Evolutionary conservation across 208 protist genomes (phyloP).

Genomic region (Wallacemonas sp.): DNA sequence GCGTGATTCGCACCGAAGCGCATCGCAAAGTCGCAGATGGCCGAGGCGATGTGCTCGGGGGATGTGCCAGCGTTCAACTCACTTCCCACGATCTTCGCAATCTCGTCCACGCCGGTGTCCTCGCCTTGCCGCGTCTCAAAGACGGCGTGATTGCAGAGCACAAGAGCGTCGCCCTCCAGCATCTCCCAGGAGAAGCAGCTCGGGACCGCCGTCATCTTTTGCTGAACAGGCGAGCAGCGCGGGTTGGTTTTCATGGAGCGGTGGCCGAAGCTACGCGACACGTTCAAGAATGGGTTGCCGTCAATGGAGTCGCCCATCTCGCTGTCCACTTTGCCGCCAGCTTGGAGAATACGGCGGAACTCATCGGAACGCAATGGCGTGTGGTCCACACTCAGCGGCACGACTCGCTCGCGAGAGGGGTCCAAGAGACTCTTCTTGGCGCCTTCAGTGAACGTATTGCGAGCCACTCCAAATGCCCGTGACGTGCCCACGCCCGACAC

Average conservation of each 20-base stretch:
- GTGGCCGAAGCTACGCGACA: slow-evolving; percentile 81
- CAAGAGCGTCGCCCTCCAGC: slow-evolving; percentile 69
- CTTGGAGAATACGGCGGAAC: slow-evolving; percentile 61
- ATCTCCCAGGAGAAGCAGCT: slow-evolving; percentile 70
- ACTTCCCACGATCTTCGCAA: slow-evolving; percentile 62
- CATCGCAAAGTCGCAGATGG: slow-evolving; percentile 78
- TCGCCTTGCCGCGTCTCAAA: slow-evolving; percentile 67
- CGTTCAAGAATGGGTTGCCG: slow-evolving; percentile 71
- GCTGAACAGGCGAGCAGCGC: slow-evolving; percentile 51
- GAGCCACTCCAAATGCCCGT: slow-evolving; percentile 76
- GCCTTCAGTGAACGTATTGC: slow-evolving; percentile 41
- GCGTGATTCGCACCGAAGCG: slow-evolving; percentile 73
- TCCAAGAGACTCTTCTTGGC: slow-evolving; percentile 41
- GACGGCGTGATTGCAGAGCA: slow-evolving; percentile 71
- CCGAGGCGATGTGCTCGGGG: slow-evolving; percentile 56
- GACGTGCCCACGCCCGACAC: slow-evolving; percentile 67
- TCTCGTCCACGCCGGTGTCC: slow-evolving; percentile 73
- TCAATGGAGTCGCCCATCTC: slow-evolving; percentile 58
- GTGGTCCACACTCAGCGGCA: slow-evolving; percentile 77
- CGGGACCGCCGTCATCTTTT: slow-evolving; percentile 78
- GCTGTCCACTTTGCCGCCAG: slow-evolving; percentile 57
- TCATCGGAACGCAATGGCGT: slow-evolving; percentile 50
- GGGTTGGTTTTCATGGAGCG: slow-evolving; percentile 78
- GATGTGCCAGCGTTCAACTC: slow-evolving; percentile 34
- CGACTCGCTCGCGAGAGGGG: slow-evolving; percentile 49